Evolutionary conservation across 2,329 filamentous ascomycete species (phyloP), one percentile per base, ranked within the genome.

Genomic region (Cytospora leucostoma): DNA sequence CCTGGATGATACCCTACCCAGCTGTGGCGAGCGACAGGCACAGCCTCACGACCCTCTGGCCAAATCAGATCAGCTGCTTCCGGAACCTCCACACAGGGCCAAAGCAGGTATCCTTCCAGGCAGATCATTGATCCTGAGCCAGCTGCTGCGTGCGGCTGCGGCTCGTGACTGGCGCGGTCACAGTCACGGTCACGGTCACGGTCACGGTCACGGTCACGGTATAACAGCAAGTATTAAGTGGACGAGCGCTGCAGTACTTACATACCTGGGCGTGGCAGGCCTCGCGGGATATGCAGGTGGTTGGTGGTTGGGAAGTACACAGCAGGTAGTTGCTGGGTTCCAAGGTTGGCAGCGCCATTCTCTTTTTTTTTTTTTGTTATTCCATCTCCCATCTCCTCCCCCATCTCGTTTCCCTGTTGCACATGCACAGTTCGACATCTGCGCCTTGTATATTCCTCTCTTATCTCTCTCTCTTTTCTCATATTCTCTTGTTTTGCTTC

Each of bases 21-120:
- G 60, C 55, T 63, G 61, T 63, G 56, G 61, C 61, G 61, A 63
- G 49, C 56, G 56, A 53, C 61, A 59, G 56, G 61, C 61, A 59
- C 61, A 63, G 61, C 61, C 61, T 63, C 60, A 62, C 55, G 58
- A 61, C 27, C 55, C 55, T 52, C 50, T n/a, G 32, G 50, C 33
- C 51, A 61, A 53, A 52, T 47, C 58, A 55, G 58, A 61, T 52
- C 53, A 56, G 35, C 53, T 32, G 53, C 19, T 49, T 38, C 51
- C 50, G 38, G 37, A 27, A 54, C 38, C 37, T 49, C 50, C 58
- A 47, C 51, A 49, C 56, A 51, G 35, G 19, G 40, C 40, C 8
- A 19, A 44, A 19, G 40, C 40, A 44, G 40, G 40, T 19, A 44
- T 19, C 40, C 40, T 44, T 44, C 40, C 19, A 44, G 40, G 40